These are phyloP conservation scores for Coniferiporia sulphurascens DNA, from an alignment of 1,284 basidiomycete species.

Conservation along the genomic window DNA sequence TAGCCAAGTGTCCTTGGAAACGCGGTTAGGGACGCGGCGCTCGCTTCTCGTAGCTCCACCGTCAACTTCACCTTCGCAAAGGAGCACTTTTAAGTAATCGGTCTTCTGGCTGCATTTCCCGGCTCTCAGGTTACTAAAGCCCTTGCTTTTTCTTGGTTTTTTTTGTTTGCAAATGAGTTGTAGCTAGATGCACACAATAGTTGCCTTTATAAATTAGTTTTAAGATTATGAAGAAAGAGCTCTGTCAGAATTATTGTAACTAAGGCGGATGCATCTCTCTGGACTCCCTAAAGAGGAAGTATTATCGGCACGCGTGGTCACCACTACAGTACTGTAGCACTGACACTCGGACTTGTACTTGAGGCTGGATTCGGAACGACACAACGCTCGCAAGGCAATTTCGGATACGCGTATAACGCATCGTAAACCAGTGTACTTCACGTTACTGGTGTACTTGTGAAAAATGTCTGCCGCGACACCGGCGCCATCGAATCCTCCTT, in stretches of 20 bases:
- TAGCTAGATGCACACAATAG: constrained; percentile 14
- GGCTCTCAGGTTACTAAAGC: background rate
- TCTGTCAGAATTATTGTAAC: background rate
- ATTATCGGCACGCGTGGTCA: background rate
- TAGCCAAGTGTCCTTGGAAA: constrained; percentile 63
- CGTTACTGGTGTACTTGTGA: background rate
- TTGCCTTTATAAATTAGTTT: background rate
- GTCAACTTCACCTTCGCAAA: constrained; percentile 81
- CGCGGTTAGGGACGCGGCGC: constrained; percentile 65
- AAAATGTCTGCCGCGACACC: constrained; percentile 44
- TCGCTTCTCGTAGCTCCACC: constrained; percentile 45
- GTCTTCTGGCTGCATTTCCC: background rate
- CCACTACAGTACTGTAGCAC: no score
- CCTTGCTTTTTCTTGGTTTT: background rate
- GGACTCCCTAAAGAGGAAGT: no score
- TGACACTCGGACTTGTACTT: background rate
- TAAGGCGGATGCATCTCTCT: no score
- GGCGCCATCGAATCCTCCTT: constrained; percentile 30
- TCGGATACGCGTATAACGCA: no score
- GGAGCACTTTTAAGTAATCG: constrained; percentile 31
- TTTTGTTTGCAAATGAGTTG: background rate
- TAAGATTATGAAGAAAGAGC: background rate
- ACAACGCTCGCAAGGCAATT: no score
- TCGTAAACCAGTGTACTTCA: background rate
- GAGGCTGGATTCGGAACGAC: no score